phyloP scores from a whole-genome alignment of 75 land plant genomes.

The Selaginella moellendorffii region DNA sequence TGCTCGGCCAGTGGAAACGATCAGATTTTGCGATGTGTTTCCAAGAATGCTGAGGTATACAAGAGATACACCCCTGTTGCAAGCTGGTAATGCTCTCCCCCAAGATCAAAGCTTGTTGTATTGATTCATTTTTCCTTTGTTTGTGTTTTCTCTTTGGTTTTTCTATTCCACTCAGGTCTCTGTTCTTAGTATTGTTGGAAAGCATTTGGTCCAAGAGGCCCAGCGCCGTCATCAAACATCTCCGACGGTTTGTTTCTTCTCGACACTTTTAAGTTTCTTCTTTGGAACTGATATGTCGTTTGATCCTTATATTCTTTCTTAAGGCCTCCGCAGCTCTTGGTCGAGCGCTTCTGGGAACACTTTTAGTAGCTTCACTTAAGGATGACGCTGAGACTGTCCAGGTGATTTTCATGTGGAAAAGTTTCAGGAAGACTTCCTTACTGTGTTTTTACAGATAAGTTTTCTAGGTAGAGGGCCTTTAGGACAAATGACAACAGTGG shows the following conservation, averaged over 20 bases:
- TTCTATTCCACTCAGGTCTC: slow-evolving; percentile 32
- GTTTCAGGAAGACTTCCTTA: too few relatives aligned
- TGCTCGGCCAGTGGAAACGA: too few relatives aligned
- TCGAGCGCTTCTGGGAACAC: slow-evolving; percentile 34
- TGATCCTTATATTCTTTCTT: too few relatives aligned
- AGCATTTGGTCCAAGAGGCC: slow-evolving; percentile 27
- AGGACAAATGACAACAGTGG: slow-evolving; percentile 31
- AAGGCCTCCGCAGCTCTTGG: slow-evolving; percentile 40
- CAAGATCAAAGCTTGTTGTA: neutral
- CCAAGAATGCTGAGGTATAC: slow-evolving; percentile 15
- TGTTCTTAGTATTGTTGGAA: slow-evolving; percentile 30
- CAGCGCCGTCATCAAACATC: slow-evolving; percentile 27
- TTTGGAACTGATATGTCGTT: too few relatives aligned
- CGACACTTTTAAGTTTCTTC: neutral
- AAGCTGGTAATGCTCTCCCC: neutral
- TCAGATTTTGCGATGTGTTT: slow-evolving; percentile 16
- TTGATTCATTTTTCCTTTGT: neutral
- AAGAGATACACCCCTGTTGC: neutral
- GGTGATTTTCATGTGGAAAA: too few relatives aligned
- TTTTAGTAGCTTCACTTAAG: slow-evolving; percentile 26
- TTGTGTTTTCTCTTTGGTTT: neutral
- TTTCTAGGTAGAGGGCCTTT: slow-evolving; percentile 34
- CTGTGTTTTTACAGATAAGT: slow-evolving; percentile 26
- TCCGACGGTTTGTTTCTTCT: slow-evolving; percentile 20
- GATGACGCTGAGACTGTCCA: slow-evolving; percentile 34